Evolutionary conservation across 148 eudicot species (phyloP), one percentile per base, ranked within the genome.

Genomic region (Spergularia bocconei): DNA sequence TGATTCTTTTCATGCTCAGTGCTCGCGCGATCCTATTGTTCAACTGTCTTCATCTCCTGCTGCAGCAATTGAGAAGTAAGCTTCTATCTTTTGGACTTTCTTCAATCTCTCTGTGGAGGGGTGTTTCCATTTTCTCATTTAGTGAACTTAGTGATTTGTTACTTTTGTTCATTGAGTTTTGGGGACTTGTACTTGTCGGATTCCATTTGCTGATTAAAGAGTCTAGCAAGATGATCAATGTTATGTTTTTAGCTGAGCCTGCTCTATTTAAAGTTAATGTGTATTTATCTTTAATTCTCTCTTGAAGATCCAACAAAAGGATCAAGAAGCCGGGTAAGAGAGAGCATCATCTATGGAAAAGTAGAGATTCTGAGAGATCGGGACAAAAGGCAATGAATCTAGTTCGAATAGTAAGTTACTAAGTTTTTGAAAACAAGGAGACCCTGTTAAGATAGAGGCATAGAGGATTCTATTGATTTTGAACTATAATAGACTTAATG

Each of bases 351-450:
- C 76, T 91, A 62, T 93, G 98, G 96, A 82, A 70, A 63, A 86
- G 83, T 78, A 91, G 87, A 85, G 96, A 93, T 69, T 83, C 96
- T 63, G 75, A 88, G 62, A 86, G 85, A 17, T 91, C 96, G 55
- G 98, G 98, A 57, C 89, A 88, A 64, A 89, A 93, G 82, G 96
- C 98, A 67, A 83, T 91, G 67, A 84, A 89, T 83, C 91, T 89
- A 62, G 86, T 93, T 78, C 90, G 80, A 70, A 88, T 80, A 71
- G 96, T 91, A 83, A 76, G 96, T 75, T 73, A 76, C 6, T 44
- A 4, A 2, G 2, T 29, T 29, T 29, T 29, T n/a, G n/a, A n/a
- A n/a, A n/a, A n/a, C n/a, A n/a, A n/a, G 48, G 48, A 44, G 10
- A 44, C 48, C 0, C 48, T 44, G 10, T 44, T 44, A 44, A 44